phyloP scores from a whole-genome alignment of 345 rosid species.

The Erysimum cheiranthoides region DNA sequence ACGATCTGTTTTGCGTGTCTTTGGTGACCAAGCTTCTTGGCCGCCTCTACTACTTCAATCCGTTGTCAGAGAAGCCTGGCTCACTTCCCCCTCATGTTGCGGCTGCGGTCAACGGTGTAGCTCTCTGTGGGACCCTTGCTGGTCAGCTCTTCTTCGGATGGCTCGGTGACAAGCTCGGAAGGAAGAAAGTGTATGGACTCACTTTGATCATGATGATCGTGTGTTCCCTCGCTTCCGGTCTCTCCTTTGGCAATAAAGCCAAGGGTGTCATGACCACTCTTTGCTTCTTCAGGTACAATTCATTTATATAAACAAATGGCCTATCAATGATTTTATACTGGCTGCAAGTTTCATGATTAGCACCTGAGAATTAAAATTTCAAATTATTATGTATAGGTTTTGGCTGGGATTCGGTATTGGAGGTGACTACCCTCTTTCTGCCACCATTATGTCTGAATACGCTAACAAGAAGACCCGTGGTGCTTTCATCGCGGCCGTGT shows the following conservation, averaged over 20 bases:
- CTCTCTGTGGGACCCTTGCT: slow-evolving; percentile 42
- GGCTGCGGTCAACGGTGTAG: slow-evolving; percentile 53
- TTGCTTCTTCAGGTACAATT: slow-evolving; percentile 50
- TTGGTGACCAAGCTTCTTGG: slow-evolving; percentile 54
- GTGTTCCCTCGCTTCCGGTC: slow-evolving; percentile 47
- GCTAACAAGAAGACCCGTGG: slow-evolving; percentile 66
- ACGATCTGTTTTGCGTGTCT: slow-evolving; percentile 57
- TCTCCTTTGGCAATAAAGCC: slow-evolving; percentile 40
- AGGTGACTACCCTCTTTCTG: slow-evolving; percentile 49
- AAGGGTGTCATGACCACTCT: slow-evolving; percentile 50
- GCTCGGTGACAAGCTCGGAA: slow-evolving; percentile 54
- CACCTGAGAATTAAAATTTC: background rate
- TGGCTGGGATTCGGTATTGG: slow-evolving; percentile 52
- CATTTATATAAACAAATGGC: background rate
- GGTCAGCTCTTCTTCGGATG: slow-evolving; percentile 54
- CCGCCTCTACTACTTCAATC: slow-evolving; percentile 50
- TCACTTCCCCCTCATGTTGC: slow-evolving; percentile 47
- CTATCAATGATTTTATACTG: background rate
- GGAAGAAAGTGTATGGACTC: slow-evolving; percentile 50
- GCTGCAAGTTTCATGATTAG: background rate
- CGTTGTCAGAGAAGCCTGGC: slow-evolving; percentile 42
- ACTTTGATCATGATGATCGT: slow-evolving; percentile 51
- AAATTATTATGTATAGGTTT: slow-evolving; percentile 29
- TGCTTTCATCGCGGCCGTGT: slow-evolving; percentile 75
- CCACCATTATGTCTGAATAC: slow-evolving; percentile 53